Evolutionary conservation across 306 rosid genomes (phyloP).

Genomic region (Ormosia emarginata): DNA sequence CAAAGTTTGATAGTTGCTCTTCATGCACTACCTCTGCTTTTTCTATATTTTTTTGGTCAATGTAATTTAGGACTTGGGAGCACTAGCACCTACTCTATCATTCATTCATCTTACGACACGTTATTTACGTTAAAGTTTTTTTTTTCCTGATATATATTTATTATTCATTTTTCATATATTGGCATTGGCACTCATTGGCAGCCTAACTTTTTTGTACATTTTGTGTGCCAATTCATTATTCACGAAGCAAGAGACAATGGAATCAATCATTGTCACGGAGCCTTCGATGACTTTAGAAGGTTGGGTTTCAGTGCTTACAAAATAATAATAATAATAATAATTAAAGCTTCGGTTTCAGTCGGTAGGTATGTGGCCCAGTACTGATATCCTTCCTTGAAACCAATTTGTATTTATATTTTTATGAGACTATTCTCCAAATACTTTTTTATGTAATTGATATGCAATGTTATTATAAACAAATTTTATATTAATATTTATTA

Average conservation of each 20-base stretch:
- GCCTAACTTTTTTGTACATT: conserved; percentile 4
- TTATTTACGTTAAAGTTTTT: not conserved
- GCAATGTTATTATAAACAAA: too few species aligned
- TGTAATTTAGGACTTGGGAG: not conserved
- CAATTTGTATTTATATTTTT: too few species aligned
- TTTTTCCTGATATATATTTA: not conserved
- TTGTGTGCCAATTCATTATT: conserved; percentile 7
- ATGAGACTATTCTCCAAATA: too few species aligned
- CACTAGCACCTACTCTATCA: not conserved
- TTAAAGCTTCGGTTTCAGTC: not conserved
- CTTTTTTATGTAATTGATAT: too few species aligned
- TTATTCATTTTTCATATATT: not conserved
- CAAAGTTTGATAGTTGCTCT: not conserved
- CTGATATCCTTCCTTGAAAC: not conserved
- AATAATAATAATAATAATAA: too few species aligned
- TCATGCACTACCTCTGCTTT: too few species aligned
- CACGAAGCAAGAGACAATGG: conserved; percentile 22
- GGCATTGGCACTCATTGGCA: conserved; percentile 15
- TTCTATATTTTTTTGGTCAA: too few species aligned
- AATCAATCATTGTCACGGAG: conserved; percentile 30
- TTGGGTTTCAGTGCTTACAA: not conserved
- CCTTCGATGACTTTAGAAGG: not conserved
- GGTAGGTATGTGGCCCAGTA: not conserved
- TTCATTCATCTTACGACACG: not conserved
- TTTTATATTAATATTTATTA: too few species aligned